phyloP scores from a whole-genome alignment of 2,329 filamentous ascomycete species.

The Fusarium burgessii region DNA sequence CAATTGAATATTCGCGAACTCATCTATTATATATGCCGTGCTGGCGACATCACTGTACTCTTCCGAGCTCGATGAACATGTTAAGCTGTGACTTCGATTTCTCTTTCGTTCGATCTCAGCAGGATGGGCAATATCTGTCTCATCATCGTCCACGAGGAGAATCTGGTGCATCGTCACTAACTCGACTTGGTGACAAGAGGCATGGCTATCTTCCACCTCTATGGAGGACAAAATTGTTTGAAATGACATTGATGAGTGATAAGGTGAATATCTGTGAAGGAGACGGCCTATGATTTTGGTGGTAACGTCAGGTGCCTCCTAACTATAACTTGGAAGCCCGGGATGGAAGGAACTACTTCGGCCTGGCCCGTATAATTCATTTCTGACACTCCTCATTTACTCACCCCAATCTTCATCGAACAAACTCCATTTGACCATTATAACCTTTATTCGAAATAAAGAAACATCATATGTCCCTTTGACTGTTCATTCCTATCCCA shows the following conservation, averaged over 20 bases:
- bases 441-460: too few species aligned
- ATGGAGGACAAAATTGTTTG: not conserved
- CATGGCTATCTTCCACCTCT: not conserved
- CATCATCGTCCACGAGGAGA: not conserved
- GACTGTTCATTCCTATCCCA: not conserved
- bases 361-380: not conserved
- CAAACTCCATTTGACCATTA: not conserved
- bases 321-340: not conserved
- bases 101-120: not conserved
- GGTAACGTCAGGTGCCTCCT: not conserved
- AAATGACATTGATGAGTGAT: not conserved
- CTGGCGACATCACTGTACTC: not conserved
- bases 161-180: not conserved
- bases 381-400: not conserved
- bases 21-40: slow-evolving; percentile 22
- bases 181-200: not conserved
- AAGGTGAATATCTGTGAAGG: too few species aligned
- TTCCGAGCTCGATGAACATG: not conserved
- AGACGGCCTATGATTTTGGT: not conserved
- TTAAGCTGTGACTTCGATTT: not conserved
- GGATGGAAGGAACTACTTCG: slow-evolving; percentile 8
- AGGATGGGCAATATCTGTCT: not conserved
- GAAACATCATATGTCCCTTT: not conserved
- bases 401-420: not conserved
- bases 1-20: slow-evolving; percentile 30